Conservation (phyloP, 768 basidiomycete genomes). For the Coprinellus aureogranulatus region DNA sequence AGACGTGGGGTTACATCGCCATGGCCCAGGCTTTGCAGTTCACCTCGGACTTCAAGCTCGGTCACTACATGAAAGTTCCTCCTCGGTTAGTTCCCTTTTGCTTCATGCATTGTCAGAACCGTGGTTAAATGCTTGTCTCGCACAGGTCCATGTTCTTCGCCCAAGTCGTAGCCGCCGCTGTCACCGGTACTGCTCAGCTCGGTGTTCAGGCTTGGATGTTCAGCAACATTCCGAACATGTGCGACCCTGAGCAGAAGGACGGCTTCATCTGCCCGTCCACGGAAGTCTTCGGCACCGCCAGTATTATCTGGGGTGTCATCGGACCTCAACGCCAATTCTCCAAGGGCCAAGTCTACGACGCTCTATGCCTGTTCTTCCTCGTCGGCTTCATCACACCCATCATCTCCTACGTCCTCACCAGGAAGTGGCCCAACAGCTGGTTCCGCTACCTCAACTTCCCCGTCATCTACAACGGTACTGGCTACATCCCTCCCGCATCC, state of each 20-base stretch:
- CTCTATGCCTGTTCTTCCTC: slow-evolving; percentile 69
- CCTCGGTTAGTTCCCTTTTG: slow-evolving; percentile 38
- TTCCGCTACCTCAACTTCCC: slow-evolving; percentile 64
- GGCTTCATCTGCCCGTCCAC: slow-evolving; percentile 71
- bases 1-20: slow-evolving; percentile 76
- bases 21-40: slow-evolving; percentile 69
- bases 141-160: slow-evolving; percentile 60
- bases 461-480: slow-evolving; percentile 60
- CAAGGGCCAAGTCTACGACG: slow-evolving; percentile 57
- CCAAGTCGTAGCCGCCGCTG: slow-evolving; percentile 63
- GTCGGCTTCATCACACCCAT: slow-evolving; percentile 64
- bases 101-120: neutral
- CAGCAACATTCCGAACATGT: slow-evolving; percentile 63
- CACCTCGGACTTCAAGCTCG: slow-evolving; percentile 76
- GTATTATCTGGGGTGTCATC: slow-evolving; percentile 80
- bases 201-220: slow-evolving; percentile 80
- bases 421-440: slow-evolving; percentile 62
- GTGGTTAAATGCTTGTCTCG: neutral
- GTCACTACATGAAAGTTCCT: slow-evolving; percentile 76
- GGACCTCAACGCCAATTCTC: slow-evolving; percentile 75
- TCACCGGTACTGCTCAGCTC: slow-evolving; percentile 73
- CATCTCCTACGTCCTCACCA: slow-evolving; percentile 49
- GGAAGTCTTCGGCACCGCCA: slow-evolving; percentile 75
- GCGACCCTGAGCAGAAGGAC: slow-evolving; percentile 49
- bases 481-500: slow-evolving; percentile 61